These are phyloP conservation scores for Chrysoporthe austroafricana DNA, from an alignment of 2,329 filamentous ascomycete species.

Conservation along the genomic window DNA sequence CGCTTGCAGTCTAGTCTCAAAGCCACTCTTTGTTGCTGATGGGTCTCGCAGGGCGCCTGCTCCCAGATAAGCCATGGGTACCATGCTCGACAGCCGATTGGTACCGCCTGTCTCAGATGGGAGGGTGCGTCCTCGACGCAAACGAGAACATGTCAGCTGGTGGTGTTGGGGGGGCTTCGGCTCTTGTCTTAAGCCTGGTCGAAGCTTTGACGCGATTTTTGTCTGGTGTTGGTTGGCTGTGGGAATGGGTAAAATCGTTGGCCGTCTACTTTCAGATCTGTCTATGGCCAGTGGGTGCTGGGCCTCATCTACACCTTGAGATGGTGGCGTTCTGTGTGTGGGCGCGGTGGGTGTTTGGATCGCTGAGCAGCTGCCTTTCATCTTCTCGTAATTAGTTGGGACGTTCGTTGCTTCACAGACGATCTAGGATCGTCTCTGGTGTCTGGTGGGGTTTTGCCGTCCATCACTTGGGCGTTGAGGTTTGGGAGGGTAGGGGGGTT, in stretches of 20 bases:
- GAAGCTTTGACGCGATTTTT: neutral
- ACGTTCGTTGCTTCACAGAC: neutral
- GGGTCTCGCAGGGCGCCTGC: constrained; percentile 5
- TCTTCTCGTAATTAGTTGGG: neutral
- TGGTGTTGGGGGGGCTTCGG: neutral
- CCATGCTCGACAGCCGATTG: neutral
- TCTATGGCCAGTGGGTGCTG: neutral
- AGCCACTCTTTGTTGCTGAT: constrained; percentile 22
- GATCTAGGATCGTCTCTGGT: neutral
- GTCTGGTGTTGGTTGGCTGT: neutral
- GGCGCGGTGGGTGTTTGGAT: neutral
- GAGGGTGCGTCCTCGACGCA: neutral
- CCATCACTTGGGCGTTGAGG: neutral
- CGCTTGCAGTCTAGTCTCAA: constrained; percentile 18
- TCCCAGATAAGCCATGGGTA: neutral
- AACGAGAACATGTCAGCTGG: too few relatives aligned
- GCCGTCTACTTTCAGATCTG: neutral
- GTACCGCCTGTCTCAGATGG: neutral
- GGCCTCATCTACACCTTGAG: neutral
- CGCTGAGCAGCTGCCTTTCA: neutral
- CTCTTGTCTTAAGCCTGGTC: neutral
- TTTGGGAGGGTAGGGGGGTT: neutral
- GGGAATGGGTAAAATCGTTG: neutral
- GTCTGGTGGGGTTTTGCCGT: neutral
- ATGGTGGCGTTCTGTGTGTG: neutral